A percentile compares a stretch with the other conserved stretches of the same genome.
These are phyloP conservation scores for Truncatella angustata DNA, from an alignment of 2,329 filamentous ascomycete genomes.

Conservation along the genomic window DNA sequence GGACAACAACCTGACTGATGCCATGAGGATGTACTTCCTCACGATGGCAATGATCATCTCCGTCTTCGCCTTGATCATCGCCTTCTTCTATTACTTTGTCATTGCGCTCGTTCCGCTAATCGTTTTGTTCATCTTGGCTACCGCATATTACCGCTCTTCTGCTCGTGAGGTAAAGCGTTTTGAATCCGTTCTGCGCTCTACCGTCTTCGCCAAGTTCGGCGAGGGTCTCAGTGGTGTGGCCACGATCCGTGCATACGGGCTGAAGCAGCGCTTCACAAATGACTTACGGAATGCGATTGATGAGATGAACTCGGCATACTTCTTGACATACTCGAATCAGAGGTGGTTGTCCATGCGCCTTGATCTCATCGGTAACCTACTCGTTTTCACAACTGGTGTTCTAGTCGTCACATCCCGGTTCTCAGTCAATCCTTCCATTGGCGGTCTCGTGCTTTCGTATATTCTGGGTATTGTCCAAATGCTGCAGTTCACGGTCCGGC, in stretches of 20 bases:
- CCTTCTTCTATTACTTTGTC: slow-evolving; percentile 89
- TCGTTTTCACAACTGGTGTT: slow-evolving; percentile 87
- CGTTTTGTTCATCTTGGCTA: slow-evolving; percentile 75
- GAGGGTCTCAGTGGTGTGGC: slow-evolving; percentile 83
- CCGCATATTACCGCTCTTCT: slow-evolving; percentile 85
- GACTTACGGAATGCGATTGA: slow-evolving; percentile 75
- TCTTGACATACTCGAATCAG: slow-evolving; percentile 92
- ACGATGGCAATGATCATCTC: slow-evolving; percentile 79
- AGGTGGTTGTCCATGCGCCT: slow-evolving; percentile 86
- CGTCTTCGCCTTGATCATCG: slow-evolving; percentile 86
- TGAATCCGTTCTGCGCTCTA: slow-evolving; percentile 83
- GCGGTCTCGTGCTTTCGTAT: slow-evolving; percentile 86
- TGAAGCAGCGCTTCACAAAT: slow-evolving; percentile 70
- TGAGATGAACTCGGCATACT: slow-evolving; percentile 92
- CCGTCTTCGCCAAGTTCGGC: slow-evolving; percentile 86
- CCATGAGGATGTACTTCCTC: slow-evolving; percentile 89
- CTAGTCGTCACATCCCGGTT: slow-evolving; percentile 91
- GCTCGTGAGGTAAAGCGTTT: slow-evolving; percentile 93
- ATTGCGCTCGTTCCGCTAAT: slow-evolving; percentile 64
- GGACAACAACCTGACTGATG: slow-evolving; percentile 88
- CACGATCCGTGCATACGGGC: slow-evolving; percentile 85
- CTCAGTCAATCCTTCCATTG: slow-evolving; percentile 78
- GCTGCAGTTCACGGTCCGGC: slow-evolving; percentile 92
- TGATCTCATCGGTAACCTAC: slow-evolving; percentile 76
- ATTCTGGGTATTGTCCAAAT: slow-evolving; percentile 92